Base-by-base conservation (phyloP, 129 eudicot species). In the Flaveria robusta region DNA sequence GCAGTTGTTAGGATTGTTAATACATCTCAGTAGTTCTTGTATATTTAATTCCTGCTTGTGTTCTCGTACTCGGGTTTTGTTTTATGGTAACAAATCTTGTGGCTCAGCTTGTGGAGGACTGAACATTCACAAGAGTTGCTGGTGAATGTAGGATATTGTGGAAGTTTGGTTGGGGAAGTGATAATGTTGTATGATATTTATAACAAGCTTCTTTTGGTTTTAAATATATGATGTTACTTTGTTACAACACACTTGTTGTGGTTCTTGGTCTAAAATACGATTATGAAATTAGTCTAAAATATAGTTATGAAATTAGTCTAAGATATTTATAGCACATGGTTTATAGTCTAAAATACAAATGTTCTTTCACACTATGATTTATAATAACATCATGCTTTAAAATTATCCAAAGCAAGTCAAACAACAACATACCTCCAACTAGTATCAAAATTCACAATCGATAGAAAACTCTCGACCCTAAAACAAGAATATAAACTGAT, bases 131-230 rank as follows among this genome's bases (percentile, higher is more conserved):
- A 59, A 42, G 18, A 29, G n/a, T 52, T 37, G 58, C 71, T 60
- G 66, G 66, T 60, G 66, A 60, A 43, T 74, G 59, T 31, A 72
- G 42, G 59, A 43, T 60, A n/a, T 23, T 45, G 68, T 62, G 64
- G 19, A 34, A 23, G 74, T 29, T 70, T 70, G 24, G 59, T 70
- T 70, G 27, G 42, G n/a, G 64, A 70, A 70, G 46, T 27, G 63
- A 27, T 42, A 19, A 24, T 69, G 14, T 1, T 70, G 63, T 50
- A 26, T 70, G 27, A 70, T 70, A 10, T 24, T 70, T 15, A 16
- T 70, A 70, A 26, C 74, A 70, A 46, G 23, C 26, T 20, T 8
- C 45, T 46, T 58, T 46, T 23, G 22, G 68, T 27, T 63, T 24
- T 24, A 0, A 24, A 0, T 19, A 5, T 55, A 55, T 55, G 4